Conservation (phyloP, 805 yeast species). For the Candida morakotiae region DNA sequence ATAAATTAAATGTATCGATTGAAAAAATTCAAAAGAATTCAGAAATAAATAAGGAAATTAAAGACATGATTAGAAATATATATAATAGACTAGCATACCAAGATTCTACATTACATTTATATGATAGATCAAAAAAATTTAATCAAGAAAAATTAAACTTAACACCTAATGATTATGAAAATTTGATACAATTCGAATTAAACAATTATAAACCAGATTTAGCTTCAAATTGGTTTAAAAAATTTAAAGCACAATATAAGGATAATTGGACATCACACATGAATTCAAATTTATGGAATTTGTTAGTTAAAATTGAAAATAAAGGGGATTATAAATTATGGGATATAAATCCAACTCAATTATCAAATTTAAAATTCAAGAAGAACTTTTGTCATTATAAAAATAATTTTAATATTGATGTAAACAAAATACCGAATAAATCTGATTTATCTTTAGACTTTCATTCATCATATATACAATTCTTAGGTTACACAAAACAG, state of each 20-base stretch:
- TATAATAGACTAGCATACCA: constrained; percentile 22
- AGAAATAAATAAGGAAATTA: neutral
- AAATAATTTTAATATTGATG: neutral
- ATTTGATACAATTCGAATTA: constrained; percentile 31
- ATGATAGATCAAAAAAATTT: constrained; percentile 14
- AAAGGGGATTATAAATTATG: constrained; percentile 32
- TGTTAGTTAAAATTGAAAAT: constrained; percentile 26
- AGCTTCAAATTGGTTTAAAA: constrained; percentile 36
- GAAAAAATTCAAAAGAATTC: neutral
- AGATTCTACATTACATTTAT: constrained; percentile 14
- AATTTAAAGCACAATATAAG: constrained; percentile 23
- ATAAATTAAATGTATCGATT: neutral
- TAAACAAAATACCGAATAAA: neutral
- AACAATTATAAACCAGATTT: constrained; percentile 34
- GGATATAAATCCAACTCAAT: constrained; percentile 20
- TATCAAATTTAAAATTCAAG: constrained; percentile 6
- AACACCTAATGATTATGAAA: constrained; percentile 29
- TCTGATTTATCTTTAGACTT: constrained; percentile 4
- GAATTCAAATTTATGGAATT: constrained; percentile 33
- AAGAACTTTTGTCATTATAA: neutral
- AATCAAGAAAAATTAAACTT: neutral
- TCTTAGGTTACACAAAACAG: constrained; percentile 26
- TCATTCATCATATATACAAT: constrained; percentile 24
- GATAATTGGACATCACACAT: constrained; percentile 13
- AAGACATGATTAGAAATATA: constrained; percentile 16